Evolutionary conservation across 2,329 filamentous ascomycete genomes (phyloP).

Genomic region (Beauveria caledonica): DNA sequence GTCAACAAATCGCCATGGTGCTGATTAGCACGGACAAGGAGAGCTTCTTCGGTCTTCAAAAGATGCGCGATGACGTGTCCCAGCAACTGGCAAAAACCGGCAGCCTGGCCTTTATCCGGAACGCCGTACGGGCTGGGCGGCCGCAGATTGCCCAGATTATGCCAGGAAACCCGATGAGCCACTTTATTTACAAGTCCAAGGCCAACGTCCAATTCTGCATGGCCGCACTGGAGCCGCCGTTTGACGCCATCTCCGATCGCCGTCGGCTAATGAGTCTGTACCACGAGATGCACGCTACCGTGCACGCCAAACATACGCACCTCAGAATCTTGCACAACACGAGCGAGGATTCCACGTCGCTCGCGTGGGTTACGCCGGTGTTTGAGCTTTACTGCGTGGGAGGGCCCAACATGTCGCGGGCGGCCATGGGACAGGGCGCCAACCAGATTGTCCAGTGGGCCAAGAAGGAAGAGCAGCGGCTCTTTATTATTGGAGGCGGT

Average conservation of each 20-base stretch:
- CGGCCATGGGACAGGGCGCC: slow-evolving; percentile 71
- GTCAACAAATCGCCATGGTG: slow-evolving; percentile 77
- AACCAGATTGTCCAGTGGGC: slow-evolving; percentile 91
- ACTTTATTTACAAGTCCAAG: slow-evolving; percentile 93
- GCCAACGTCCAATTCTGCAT: slow-evolving; percentile 94
- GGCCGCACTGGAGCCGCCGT: slow-evolving; percentile 69
- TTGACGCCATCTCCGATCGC: slow-evolving; percentile 47
- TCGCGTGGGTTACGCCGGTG: slow-evolving; percentile 84
- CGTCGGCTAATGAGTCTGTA: slow-evolving; percentile 78
- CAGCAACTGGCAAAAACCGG: slow-evolving; percentile 68
- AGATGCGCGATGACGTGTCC: slow-evolving; percentile 55
- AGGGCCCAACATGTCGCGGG: slow-evolving; percentile 57
- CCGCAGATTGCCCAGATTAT: slow-evolving; percentile 66
- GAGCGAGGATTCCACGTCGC: slow-evolving; percentile 63
- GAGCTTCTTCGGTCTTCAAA: slow-evolving; percentile 81
- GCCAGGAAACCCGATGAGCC: slow-evolving; percentile 70
- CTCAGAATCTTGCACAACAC: slow-evolving; percentile 80
- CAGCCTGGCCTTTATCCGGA: slow-evolving; percentile 64
- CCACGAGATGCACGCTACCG: slow-evolving; percentile 70
- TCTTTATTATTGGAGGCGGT: slow-evolving; percentile 97
- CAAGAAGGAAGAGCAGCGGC: slow-evolving; percentile 78
- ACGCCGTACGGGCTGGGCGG: slow-evolving; percentile 63
- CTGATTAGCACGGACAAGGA: slow-evolving; percentile 91
- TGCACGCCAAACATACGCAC: slow-evolving; percentile 78
- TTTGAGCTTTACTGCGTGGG: slow-evolving; percentile 97